Base-by-base conservation (phyloP, 1,284 basidiomycete species). In the Moesziomyces aphidis region DNA sequence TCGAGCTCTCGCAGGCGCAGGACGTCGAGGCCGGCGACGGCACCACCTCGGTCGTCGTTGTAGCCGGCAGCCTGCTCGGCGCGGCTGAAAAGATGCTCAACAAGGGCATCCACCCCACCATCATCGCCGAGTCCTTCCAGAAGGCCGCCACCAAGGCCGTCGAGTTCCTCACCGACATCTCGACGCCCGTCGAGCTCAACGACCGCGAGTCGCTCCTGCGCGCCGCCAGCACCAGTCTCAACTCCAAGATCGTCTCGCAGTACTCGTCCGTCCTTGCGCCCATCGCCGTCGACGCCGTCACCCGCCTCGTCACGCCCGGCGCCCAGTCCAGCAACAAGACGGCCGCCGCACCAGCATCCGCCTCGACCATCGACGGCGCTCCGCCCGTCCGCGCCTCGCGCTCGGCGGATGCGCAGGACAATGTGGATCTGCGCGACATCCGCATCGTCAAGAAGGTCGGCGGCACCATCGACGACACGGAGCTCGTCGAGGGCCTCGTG, bases 211-310 rank as follows among this genome's bases (percentile, higher is more conserved):
- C 89, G 63, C 89, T 99, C 9, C 87, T 98, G 21, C 91, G 94
- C 53, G 97, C 95, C 22, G 97, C 97, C 6, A 94, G 92, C 81
- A 99, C 97, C 0, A 94, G 93, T 61, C 87, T 99, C 55, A 98
- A 97, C 87, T 99, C 96, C 59, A 99, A 98, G 94, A 97, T 99
- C 79, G 97, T 99, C 50, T 98, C 96, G 21, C 97, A 99, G 89
- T 99, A 98, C 86, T 99, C 97, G 5, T 93, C 95, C 11, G 94
- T 93, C 43, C 89, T 99, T 61, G 94, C 97, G 15, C 97, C 97
- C 47, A 99, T 99, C 77, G 97, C 97, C 39, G 97, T 99, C 23
- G 89, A 91, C 62, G 95, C 96, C n/a, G 97, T 99, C 55, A 80
- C 80, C 17, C 80, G 82, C 43, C 75, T 84, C 17, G 61, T 84